Percentiles rank a stretch among this genome's conserved stretches.
Evolutionary conservation across 140 eudicot species (phyloP).

Genomic region (Senecio squalidus): DNA sequence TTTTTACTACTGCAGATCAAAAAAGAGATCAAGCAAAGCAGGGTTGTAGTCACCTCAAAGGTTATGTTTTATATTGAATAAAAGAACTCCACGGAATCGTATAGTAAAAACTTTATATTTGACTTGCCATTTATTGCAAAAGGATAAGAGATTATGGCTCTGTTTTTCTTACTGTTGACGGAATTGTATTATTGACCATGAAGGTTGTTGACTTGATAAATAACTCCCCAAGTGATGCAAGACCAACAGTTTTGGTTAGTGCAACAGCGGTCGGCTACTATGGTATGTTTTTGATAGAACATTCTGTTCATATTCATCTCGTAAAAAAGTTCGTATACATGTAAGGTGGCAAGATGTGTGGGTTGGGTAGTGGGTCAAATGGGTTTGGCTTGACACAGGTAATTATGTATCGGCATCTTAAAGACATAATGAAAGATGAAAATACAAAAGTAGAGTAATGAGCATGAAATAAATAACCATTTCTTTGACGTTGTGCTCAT

Average conservation of each 20-base stretch:
- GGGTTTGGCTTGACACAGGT: no score
- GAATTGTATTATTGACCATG: slow-evolving; percentile 14
- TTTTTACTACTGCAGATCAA: slow-evolving; percentile 53
- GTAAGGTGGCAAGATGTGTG: neutral
- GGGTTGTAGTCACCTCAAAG: slow-evolving; percentile 88
- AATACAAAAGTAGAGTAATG: neutral
- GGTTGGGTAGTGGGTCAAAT: no score
- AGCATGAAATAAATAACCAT: neutral
- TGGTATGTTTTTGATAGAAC: slow-evolving; percentile 34
- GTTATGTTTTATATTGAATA: slow-evolving; percentile 31
- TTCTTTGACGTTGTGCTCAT: neutral
- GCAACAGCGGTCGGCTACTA: slow-evolving; percentile 98
- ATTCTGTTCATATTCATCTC: neutral
- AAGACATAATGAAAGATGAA: neutral
- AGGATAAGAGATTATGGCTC: neutral
- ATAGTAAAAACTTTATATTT: neutral
- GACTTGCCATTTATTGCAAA: slow-evolving; percentile 8
- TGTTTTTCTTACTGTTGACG: neutral
- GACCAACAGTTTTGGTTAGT: slow-evolving; percentile 82
- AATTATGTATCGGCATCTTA: no score
- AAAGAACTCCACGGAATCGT: slow-evolving; percentile 5
- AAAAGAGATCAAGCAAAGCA: slow-evolving; percentile 90
- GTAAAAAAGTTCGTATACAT: neutral
- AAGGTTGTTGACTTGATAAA: slow-evolving; percentile 87
- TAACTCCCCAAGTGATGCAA: slow-evolving; percentile 44